Evolutionary conservation across 2,329 filamentous ascomycete species (phyloP).

Genomic region (Colletotrichum navitas): DNA sequence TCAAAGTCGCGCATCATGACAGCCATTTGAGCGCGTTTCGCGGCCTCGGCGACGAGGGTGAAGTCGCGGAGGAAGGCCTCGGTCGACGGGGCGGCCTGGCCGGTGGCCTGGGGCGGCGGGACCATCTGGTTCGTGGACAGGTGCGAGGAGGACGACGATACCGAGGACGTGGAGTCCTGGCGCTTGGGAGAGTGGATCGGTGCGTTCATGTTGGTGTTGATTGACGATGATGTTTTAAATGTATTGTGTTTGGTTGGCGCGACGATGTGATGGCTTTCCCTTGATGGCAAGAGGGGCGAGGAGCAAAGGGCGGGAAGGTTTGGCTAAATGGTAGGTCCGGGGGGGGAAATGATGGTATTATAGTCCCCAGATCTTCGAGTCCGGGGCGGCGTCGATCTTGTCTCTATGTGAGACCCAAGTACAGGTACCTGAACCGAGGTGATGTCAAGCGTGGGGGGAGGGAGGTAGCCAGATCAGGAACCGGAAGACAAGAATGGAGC

Average conservation of each 20-base stretch:
- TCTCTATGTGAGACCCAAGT: slow-evolving; percentile 24
- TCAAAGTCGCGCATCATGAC: slow-evolving; percentile 90
- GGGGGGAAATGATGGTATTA: slow-evolving; percentile 36
- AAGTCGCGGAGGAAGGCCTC: slow-evolving; percentile 81
- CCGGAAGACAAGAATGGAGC: slow-evolving; percentile 14
- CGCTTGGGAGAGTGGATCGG: slow-evolving; percentile 36
- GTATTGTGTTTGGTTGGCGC: neutral
- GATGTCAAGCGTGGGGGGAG: slow-evolving; percentile 32
- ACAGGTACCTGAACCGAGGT: slow-evolving; percentile 34
- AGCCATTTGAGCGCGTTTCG: slow-evolving; percentile 91
- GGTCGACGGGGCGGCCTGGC: slow-evolving; percentile 55
- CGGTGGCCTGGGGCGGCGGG: slow-evolving; percentile 47
- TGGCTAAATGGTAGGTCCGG: slow-evolving; percentile 5
- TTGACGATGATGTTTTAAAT: neutral
- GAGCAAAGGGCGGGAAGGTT: neutral
- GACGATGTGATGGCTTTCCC: neutral
- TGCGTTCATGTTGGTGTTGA: slow-evolving; percentile 39
- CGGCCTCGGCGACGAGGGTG: slow-evolving; percentile 89
- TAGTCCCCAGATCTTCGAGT: slow-evolving; percentile 41
- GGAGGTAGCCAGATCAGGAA: slow-evolving; percentile 16
- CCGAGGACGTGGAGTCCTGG: slow-evolving; percentile 36
- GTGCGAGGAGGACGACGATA: slow-evolving; percentile 47
- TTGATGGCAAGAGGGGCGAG: slow-evolving; percentile 4
- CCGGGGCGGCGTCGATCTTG: slow-evolving; percentile 36
- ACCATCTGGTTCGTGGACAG: slow-evolving; percentile 46